Percentiles rank a stretch among this genome's conserved stretches.
These are phyloP conservation scores for Moricandia moricandioides DNA, from an alignment of 345 rosid species.

Conservation along the genomic window DNA sequence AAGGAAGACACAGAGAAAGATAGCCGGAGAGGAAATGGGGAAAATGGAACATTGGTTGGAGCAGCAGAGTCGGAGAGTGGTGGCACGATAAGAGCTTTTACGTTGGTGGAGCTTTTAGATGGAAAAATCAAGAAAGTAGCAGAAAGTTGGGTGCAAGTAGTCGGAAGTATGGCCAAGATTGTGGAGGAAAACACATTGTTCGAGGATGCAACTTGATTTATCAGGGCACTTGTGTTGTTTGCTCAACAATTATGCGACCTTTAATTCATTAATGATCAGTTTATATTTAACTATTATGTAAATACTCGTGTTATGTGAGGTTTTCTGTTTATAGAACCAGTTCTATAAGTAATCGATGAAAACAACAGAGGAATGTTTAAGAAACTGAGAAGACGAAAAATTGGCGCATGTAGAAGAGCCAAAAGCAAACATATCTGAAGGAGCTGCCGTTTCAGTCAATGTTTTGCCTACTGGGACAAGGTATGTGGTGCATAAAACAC, in stretches of 20 bases:
- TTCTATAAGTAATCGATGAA: background rate
- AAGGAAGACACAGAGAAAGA: too few species aligned
- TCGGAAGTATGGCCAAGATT: slow-evolving; percentile 43
- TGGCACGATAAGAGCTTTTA: slow-evolving; percentile 66
- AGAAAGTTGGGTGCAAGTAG: slow-evolving; percentile 71
- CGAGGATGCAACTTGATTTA: slow-evolving; percentile 22
- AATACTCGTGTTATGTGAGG: background rate
- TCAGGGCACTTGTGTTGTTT: background rate
- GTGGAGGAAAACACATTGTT: slow-evolving; percentile 56
- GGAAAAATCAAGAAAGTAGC: slow-evolving; percentile 57
- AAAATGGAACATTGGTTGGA: slow-evolving; percentile 3
- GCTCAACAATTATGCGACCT: background rate
- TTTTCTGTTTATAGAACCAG: background rate
- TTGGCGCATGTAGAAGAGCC: slow-evolving; percentile 12
- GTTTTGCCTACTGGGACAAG: slow-evolving; percentile 14
- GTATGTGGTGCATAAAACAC: slow-evolving; percentile 6
- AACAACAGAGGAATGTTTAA: background rate
- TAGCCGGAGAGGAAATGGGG: too few species aligned
- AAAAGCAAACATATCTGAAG: slow-evolving; percentile 5
- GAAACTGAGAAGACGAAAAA: slow-evolving; percentile 6
- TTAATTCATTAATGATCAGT: background rate
- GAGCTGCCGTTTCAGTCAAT: background rate
- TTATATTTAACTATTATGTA: background rate
- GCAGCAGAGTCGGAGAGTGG: slow-evolving; percentile 24
- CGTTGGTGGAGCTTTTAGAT: slow-evolving; percentile 56